Evolutionary conservation across 177 flowering plant genomes (phyloP).

Genomic region (Telopea speciosissima): DNA sequence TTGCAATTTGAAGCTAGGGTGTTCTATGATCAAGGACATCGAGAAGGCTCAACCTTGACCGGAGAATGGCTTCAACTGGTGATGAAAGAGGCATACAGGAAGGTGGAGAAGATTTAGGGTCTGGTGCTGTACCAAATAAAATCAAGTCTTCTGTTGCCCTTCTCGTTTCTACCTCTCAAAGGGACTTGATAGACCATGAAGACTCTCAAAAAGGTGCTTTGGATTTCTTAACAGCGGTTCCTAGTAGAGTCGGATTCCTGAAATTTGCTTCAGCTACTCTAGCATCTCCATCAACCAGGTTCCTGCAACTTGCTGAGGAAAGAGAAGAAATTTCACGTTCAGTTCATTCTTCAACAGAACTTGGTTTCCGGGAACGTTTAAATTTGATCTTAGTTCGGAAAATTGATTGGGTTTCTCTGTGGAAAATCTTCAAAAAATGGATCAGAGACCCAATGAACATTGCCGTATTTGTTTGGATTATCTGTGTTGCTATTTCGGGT

Average conservation of each 20-base stretch:
- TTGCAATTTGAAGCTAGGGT: not conserved
- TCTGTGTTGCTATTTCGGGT: constrained; percentile 70
- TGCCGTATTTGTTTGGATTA: constrained; percentile 71
- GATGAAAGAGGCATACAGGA: constrained; percentile 20
- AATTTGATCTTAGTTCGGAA: constrained; percentile 35
- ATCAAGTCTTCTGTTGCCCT: constrained; percentile 27
- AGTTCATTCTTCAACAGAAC: constrained; percentile 42
- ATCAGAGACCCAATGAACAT: constrained; percentile 67
- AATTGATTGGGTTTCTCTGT: constrained; percentile 56
- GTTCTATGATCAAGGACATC: not conserved
- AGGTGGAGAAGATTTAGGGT: constrained; percentile 22
- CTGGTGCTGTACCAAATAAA: constrained; percentile 12
- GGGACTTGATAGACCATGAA: constrained; percentile 26
- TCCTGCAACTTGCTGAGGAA: constrained; percentile 45
- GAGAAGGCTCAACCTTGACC: constrained; percentile 1
- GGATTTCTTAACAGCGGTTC: constrained; percentile 15
- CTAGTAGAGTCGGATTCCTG: constrained; percentile 28
- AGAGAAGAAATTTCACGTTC: constrained; percentile 64
- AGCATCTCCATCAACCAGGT: constrained; percentile 49
- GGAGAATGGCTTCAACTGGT: constrained; percentile 37
- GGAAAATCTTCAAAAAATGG: constrained; percentile 58
- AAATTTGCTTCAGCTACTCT: constrained; percentile 34
- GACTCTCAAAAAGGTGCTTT: constrained; percentile 11
- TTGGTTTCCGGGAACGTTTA: constrained; percentile 36
- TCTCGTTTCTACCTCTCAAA: constrained; percentile 40